phyloP scores from a whole-genome alignment of 805 yeast genomes.

The Candida ficus region DNA sequence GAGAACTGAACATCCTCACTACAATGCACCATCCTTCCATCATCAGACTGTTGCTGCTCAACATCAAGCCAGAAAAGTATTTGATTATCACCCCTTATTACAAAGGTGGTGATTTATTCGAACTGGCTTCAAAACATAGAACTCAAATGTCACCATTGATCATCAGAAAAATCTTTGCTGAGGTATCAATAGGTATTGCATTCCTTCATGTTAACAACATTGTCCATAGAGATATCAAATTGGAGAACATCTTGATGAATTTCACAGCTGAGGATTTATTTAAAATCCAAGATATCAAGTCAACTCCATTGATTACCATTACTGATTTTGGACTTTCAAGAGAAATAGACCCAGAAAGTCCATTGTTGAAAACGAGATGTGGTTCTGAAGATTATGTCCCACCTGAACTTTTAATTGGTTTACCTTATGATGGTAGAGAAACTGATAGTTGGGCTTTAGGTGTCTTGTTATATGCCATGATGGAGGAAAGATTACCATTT shows the following conservation, averaged over 20 bases:
- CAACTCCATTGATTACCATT: constrained; percentile 45
- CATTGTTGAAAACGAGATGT: constrained; percentile 78
- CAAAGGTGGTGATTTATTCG: constrained; percentile 80
- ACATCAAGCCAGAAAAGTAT: constrained; percentile 24
- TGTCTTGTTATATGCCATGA: constrained; percentile 75
- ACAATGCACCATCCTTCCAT: constrained; percentile 64
- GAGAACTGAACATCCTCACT: constrained; percentile 69
- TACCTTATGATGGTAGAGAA: constrained; percentile 84
- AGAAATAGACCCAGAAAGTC: constrained; percentile 51
- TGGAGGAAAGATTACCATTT: constrained; percentile 88
- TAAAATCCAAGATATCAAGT: constrained; percentile 8
- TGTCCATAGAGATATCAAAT: constrained; percentile 87
- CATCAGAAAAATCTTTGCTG: constrained; percentile 61
- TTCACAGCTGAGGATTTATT: constrained; percentile 30
- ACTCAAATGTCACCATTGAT: constrained; percentile 41
- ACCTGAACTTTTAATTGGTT: constrained; percentile 88
- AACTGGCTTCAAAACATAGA: constrained; percentile 45
- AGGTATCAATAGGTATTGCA: constrained; percentile 61
- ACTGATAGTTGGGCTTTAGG: constrained; percentile 96
- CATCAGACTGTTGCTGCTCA: constrained; percentile 50
- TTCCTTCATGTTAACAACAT: constrained; percentile 51
- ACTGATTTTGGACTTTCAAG: constrained; percentile 91
- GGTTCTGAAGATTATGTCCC: constrained; percentile 97
- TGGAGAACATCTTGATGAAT: constrained; percentile 72
- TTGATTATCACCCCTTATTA: constrained; percentile 69